Evolutionary conservation across 2,329 filamentous ascomycete genomes (phyloP).

Genomic region (Zarea fungicola): DNA sequence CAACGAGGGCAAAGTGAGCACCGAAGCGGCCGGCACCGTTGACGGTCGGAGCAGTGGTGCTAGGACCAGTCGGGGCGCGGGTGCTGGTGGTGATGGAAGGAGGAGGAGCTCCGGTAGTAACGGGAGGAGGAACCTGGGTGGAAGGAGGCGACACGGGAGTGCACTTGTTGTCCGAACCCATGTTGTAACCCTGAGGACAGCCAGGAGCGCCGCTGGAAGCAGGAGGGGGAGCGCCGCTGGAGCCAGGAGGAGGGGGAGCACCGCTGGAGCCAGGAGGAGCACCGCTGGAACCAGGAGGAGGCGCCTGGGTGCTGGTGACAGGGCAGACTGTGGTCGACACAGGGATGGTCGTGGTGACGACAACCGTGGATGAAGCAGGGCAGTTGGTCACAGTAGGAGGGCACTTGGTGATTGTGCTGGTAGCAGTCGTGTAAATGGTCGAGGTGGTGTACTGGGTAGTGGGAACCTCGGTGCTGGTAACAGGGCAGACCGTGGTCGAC

Average conservation of each 20-base stretch:
- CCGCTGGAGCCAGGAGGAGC: neutral
- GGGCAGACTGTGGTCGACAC: conserved; percentile 39
- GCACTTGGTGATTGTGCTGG: conserved; percentile 19
- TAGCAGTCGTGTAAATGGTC: conserved; percentile 25
- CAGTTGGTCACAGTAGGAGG: conserved; percentile 26
- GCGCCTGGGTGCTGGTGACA: conserved; percentile 22
- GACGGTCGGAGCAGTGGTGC: conserved; percentile 18
- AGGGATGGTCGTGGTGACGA: conserved; percentile 25
- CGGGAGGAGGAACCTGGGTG: conserved; percentile 7
- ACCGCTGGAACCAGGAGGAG: neutral
- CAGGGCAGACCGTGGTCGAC: conserved; percentile 40
- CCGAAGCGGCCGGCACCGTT: conserved; percentile 28
- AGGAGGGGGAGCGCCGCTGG: conserved; percentile 4
- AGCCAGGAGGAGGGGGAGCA: conserved; percentile 8
- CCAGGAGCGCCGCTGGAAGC: conserved; percentile 3
- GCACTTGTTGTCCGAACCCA: conserved; percentile 1
- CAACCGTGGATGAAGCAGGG: conserved; percentile 22
- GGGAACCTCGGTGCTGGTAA: conserved; percentile 20
- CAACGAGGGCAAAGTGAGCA: conserved; percentile 25
- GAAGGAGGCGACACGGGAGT: neutral
- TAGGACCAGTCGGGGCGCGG: conserved; percentile 3
- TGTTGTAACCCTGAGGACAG: neutral
- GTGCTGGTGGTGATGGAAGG: conserved; percentile 16
- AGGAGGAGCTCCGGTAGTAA: conserved; percentile 5
- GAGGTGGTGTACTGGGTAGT: conserved; percentile 23